A percentile compares a stretch with the other conserved stretches of the same genome.
phyloP scores from a whole-genome alignment of 2,329 filamentous ascomycete genomes.

The Tolypocladium paradoxum region DNA sequence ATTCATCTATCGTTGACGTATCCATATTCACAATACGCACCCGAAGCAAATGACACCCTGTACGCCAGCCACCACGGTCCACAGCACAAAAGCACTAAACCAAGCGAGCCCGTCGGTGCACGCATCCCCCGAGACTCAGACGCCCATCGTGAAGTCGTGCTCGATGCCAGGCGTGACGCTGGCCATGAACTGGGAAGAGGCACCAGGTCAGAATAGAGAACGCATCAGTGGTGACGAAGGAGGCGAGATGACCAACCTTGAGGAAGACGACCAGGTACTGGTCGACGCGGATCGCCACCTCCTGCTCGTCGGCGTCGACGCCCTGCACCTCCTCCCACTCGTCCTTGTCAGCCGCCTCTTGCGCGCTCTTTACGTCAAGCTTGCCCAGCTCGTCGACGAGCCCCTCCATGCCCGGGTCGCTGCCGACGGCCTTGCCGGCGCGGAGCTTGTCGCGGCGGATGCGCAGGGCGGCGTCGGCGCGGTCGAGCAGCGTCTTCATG shows the following conservation, averaged over 20 bases:
- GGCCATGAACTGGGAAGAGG: slow-evolving; percentile 51
- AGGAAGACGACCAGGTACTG: slow-evolving; percentile 82
- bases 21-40: not conserved
- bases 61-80: not conserved
- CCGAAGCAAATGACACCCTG: not conserved
- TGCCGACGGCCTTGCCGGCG: slow-evolving; percentile 35
- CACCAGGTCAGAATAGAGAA: not conserved
- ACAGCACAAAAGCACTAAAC: not conserved
- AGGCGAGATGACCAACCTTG: slow-evolving; percentile 43
- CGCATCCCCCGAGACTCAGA: slow-evolving; percentile 35
- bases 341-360: slow-evolving; percentile 41
- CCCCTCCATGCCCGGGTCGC: slow-evolving; percentile 62
- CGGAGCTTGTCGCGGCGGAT: slow-evolving; percentile 74
- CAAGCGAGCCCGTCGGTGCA: not conserved
- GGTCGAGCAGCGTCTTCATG: slow-evolving; percentile 95
- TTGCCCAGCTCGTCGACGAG: slow-evolving; percentile 71
- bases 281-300: slow-evolving; percentile 76
- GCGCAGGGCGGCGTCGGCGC: slow-evolving; percentile 86
- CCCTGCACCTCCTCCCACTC: slow-evolving; percentile 58
- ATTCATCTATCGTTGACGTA: not conserved
- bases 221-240: no score
- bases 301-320: slow-evolving; percentile 53
- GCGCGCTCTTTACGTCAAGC: slow-evolving; percentile 44
- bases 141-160: slow-evolving; percentile 94
- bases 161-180: slow-evolving; percentile 95